These are phyloP conservation scores for Gomphus bonarii DNA, from an alignment of 1,284 basidiomycete species.

Conservation along the genomic window DNA sequence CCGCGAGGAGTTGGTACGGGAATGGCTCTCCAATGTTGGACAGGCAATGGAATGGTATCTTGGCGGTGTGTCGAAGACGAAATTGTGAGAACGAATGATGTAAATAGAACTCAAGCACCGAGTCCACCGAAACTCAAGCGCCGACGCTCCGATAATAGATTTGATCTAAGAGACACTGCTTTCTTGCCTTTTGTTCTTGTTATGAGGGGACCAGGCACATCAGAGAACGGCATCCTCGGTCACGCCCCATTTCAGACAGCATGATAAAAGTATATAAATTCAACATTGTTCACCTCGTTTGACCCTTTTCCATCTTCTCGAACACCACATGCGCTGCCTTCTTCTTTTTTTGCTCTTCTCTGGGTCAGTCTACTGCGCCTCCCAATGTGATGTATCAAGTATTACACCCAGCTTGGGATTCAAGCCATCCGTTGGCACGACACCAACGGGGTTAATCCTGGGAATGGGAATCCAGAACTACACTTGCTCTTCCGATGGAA, in stretches of 20 bases:
- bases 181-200: no score
- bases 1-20: constrained; percentile 24
- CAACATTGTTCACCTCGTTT: no score
- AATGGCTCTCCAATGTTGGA: constrained; percentile 34
- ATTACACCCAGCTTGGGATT: neutral
- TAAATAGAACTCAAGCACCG: no score
- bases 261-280: no score
- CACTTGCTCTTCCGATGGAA: neutral
- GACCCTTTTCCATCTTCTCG: no score
- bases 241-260: no score
- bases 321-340: no score
- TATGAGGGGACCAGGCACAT: no score
- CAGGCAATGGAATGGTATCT: constrained; percentile 5
- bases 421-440: neutral
- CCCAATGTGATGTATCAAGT: neutral
- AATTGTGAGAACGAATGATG: neutral
- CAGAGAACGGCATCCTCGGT: no score
- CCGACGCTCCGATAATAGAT: no score
- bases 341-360: neutral
- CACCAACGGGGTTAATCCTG: neutral
- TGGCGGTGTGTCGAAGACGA: neutral
- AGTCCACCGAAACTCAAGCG: no score
- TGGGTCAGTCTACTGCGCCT: neutral
- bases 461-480: constrained; percentile 1
- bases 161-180: no score